A percentile compares a stretch with the other conserved stretches of the same genome.
phyloP scores from a whole-genome alignment of 2,329 filamentous ascomycete species.

The Plectosphaerella cucumerina region DNA sequence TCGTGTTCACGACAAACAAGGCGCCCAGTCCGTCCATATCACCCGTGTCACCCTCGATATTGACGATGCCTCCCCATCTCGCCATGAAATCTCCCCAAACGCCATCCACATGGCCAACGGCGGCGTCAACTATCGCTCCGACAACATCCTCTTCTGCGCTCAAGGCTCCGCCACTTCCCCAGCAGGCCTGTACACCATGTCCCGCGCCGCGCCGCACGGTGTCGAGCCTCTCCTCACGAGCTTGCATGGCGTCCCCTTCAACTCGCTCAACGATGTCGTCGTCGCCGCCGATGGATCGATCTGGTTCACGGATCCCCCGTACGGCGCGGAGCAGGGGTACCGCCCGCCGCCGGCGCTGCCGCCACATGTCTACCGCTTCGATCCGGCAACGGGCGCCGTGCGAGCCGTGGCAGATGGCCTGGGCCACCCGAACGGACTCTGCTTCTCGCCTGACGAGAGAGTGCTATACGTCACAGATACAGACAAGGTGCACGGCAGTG shows the following conservation, averaged over 20 bases:
- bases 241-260: slow-evolving; percentile 28
- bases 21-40: slow-evolving; percentile 21
- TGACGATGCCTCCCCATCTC: slow-evolving; percentile 7
- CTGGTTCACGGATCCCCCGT: slow-evolving; percentile 47
- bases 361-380: slow-evolving; percentile 43
- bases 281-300: slow-evolving; percentile 35
- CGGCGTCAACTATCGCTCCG: slow-evolving; percentile 36
- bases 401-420: slow-evolving; percentile 44
- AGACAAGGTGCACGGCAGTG: slow-evolving; percentile 25
- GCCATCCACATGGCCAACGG: slow-evolving; percentile 42
- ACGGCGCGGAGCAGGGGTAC: slow-evolving; percentile 43
- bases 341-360: slow-evolving; percentile 37
- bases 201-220: slow-evolving; percentile 21
- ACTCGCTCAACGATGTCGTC: slow-evolving; percentile 45
- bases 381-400: slow-evolving; percentile 30
- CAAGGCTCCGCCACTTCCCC: slow-evolving; percentile 26
- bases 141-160: slow-evolving; percentile 34
- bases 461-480: slow-evolving; percentile 42
- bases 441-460: slow-evolving; percentile 39
- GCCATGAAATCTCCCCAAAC: slow-evolving; percentile 27
- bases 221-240: slow-evolving; percentile 9
- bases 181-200: slow-evolving; percentile 28
- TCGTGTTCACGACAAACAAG: slow-evolving; percentile 15
- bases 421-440: slow-evolving; percentile 39
- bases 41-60: slow-evolving; percentile 17